A percentile compares a stretch with the other conserved stretches of the same genome.
Conservation (phyloP, 1,284 basidiomycete species). For the Cutaneotrichosporon mucoides region DNA sequence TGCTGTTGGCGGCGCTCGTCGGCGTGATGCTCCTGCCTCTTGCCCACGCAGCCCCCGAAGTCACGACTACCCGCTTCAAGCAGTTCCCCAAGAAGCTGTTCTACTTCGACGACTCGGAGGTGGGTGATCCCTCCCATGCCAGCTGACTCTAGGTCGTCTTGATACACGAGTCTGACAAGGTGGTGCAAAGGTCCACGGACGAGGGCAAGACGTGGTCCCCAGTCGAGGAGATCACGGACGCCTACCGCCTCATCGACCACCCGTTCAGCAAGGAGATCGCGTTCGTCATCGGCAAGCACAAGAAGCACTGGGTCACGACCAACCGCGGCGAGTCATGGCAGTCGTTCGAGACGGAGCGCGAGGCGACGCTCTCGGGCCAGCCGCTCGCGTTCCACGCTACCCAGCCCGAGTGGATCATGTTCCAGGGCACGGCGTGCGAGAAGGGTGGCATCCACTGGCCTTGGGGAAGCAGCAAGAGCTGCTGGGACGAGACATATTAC, state of each 20-base stretch:
- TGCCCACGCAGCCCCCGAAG: constrained; percentile 2
- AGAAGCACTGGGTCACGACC: constrained; percentile 74
- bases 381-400: constrained; percentile 83
- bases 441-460: constrained; percentile 56
- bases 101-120: constrained; percentile 89
- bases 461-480: constrained; percentile 59
- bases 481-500: constrained; percentile 84
- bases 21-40: not conserved
- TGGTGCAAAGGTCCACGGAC: constrained; percentile 76
- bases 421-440: constrained; percentile 71
- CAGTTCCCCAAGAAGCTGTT: constrained; percentile 78
- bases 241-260: constrained; percentile 75
- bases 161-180: constrained; percentile 70
- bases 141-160: constrained; percentile 62
- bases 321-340: constrained; percentile 83
- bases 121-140: too few species aligned
- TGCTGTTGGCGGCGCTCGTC: not conserved
- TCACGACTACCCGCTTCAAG: constrained; percentile 49
- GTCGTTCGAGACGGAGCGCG: constrained; percentile 64
- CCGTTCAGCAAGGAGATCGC: constrained; percentile 80
- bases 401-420: constrained; percentile 72
- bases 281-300: constrained; percentile 69
- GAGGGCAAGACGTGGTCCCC: constrained; percentile 80
- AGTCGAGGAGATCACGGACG: constrained; percentile 63
- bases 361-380: constrained; percentile 58